Base-by-base conservation (phyloP, 768 basidiomycete genomes). In the Filobasidium wieringae region DNA sequence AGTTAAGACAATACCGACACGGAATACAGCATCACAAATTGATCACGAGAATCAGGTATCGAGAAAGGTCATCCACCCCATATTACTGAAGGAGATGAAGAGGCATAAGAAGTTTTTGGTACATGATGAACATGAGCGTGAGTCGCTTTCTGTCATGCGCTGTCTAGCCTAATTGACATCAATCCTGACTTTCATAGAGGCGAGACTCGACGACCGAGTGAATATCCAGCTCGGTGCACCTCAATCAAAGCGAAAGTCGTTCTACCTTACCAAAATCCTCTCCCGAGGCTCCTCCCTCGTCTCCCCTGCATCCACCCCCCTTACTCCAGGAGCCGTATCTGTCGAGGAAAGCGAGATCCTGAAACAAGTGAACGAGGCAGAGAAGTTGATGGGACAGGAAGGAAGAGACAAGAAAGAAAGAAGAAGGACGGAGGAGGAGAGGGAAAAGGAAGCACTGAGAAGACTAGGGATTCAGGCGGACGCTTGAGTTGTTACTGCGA, bases 41-140 rank as follows among this genome's bases (percentile, higher is more conserved):
- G 4, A 17, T 40, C 37, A 15, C 22, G 11, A 4, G 3, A 4
- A 11, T 24, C 36, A 68, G 67, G 65, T 69, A 24, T 58, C 55
- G 19, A 45, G 67, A 34, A 63, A 64, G 49, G 65, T 68, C 26
- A 66, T 68, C 24, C 71, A 72, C 62, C 71, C 71, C 1, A 70
- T 65, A 19, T 59, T 66, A 43, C 43, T 68, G 15, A 72, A 72
- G 53, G 58, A 64, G 50, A 61, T 68, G 30, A 62, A 60, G 30
- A 57, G 58, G 47, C 64, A 64, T 39, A 67, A 65, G 41, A 69
- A 69, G 53, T 67, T 63, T 43, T 58, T 71, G 41, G 70, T 69
- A 0, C 70, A 71, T 40, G 70, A 71, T 43, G 69, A 71, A 60
- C 45, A 58, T 15, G 62, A 66, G 26, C 60, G 69, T 70, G 59